These are phyloP conservation scores for Theileria parva DNA, from an alignment of 169 alveolate species.

Conservation along the genomic window DNA sequence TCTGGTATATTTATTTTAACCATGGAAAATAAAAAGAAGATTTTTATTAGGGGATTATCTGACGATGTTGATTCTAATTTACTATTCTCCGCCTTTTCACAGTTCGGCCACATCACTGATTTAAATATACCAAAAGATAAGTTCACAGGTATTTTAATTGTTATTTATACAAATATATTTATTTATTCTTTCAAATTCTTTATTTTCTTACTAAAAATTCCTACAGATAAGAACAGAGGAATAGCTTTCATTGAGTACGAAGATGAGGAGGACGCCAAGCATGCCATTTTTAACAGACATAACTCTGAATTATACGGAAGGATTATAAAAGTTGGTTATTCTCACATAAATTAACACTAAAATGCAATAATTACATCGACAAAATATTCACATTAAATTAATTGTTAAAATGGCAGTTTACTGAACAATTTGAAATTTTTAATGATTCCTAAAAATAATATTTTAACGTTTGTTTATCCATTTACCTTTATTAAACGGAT, in stretches of 20 bases:
- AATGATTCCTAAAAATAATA: conserved; percentile 3
- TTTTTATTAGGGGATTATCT: conserved; percentile 79
- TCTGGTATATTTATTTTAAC: background rate
- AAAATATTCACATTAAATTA: background rate
- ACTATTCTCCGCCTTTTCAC: conserved; percentile 76
- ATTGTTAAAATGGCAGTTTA: conserved; percentile 2
- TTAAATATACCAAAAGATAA: conserved; percentile 76
- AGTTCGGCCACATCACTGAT: conserved; percentile 78
- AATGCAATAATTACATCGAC: background rate
- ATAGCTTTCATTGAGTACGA: conserved; percentile 77
- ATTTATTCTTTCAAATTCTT: background rate
- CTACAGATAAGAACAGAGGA: conserved; percentile 71
- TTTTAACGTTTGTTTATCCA: background rate
- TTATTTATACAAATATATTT: background rate
- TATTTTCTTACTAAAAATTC: background rate
- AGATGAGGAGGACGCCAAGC: conserved; percentile 78
- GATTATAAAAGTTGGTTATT: conserved; percentile 71
- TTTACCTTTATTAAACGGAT: conserved; percentile 58
- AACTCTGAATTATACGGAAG: conserved; percentile 77
- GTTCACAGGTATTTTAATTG: conserved; percentile 64
- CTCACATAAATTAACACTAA: conserved; percentile 17
- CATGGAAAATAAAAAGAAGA: conserved; percentile 53
- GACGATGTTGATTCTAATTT: conserved; percentile 74
- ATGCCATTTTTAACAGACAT: conserved; percentile 76
- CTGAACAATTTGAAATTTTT: background rate